Base-by-base conservation (phyloP, 169 alveolate genomes). In the Plasmodium chabaudi region DNA sequence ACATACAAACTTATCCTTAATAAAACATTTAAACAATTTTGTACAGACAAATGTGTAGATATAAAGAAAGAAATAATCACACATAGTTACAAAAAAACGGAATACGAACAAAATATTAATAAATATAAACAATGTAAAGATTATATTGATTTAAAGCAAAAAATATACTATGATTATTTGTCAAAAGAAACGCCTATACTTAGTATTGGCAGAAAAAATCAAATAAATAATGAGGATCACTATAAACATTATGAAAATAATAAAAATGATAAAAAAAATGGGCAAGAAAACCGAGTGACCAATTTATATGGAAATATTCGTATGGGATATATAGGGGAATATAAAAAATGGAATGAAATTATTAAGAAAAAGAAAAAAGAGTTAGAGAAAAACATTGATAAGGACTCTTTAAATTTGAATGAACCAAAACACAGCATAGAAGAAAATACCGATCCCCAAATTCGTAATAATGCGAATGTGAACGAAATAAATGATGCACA, bases 81-180 rank as follows among this genome's bases (percentile, higher is more conserved):
- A 19, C 91, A 86, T 72, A 70, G 68, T 42, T 86, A 86, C 71
- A 64, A 27, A n/a, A 79, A 69, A 57, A 86, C 69, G 61, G 73
- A 70, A 57, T 69, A 70, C 46, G 86, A 71, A 56, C 65, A 86
- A 3, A 86, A 86, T 59, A 44, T 68, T 27, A 56, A 86, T 9
- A 46, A 69, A 56, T 86, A 39, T 47, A 74, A 86, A 39, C 51
- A 60, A 46, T 86, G 91, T 63, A 86, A 86, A 86, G 71, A 51
- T 19, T 47, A 86, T 39, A 73, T 86, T 25, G 91, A 86, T 15
- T 57, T 55, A 25, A 86, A 86, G 59, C 86, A 86, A 21, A 86
- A 86, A 63, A 56, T 47, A 27, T 86, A 34, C 25, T 86, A 86
- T 53, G 91, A 86, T 15, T 86, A 70, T 64, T 5, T 86, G 17